A percentile compares a stretch with the other conserved stretches of the same genome.
Conservation (phyloP, 352 stramenopile species). For the Peronospora tabacina region DNA sequence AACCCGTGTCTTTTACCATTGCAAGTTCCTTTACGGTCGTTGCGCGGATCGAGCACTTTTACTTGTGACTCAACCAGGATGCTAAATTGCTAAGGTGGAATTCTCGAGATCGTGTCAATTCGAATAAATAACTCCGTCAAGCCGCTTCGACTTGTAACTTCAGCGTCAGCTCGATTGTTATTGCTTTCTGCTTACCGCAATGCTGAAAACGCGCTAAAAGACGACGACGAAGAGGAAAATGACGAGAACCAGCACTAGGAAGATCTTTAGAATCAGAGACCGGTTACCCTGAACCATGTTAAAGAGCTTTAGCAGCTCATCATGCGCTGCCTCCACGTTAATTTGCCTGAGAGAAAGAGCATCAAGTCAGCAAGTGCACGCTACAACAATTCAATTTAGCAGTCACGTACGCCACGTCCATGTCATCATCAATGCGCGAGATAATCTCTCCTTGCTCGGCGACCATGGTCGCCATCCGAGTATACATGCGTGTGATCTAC, state of each 20-base stretch:
- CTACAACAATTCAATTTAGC: background rate
- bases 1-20: no score
- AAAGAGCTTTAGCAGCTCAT: conserved; percentile 77
- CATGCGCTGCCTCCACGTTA: conserved; percentile 66
- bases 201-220: conserved; percentile 30
- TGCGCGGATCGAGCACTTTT: no score
- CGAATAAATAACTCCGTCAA: no score
- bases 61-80: no score
- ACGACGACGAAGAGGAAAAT: conserved; percentile 84
- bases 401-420: conserved; percentile 73
- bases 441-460: conserved; percentile 76
- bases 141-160: background rate
- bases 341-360: conserved; percentile 35
- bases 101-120: no score
- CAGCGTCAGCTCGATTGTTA: background rate
- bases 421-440: conserved; percentile 78
- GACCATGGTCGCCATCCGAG: conserved; percentile 77
- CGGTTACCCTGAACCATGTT: conserved; percentile 78
- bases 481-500: conserved; percentile 85
- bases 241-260: conserved; percentile 69
- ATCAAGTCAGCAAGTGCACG: conserved; percentile 8
- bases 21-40: no score
- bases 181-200: background rate
- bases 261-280: conserved; percentile 82
- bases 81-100: no score